Evolutionary conservation across 2,329 filamentous ascomycete species (phyloP).

Genomic region (Verticillium nonalfalfae): DNA sequence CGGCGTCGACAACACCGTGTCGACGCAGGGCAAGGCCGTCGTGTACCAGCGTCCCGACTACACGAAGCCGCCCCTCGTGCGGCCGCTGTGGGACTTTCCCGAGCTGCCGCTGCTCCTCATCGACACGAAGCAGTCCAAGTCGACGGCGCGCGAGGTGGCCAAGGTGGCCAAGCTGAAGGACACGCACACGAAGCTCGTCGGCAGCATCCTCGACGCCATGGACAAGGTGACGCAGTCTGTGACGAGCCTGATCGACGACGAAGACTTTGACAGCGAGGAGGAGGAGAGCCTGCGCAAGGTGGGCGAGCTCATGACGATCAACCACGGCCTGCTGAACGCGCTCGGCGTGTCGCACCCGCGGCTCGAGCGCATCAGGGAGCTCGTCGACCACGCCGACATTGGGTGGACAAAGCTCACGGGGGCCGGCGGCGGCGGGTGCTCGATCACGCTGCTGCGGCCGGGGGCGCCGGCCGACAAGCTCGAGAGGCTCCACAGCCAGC

Average conservation of each 20-base stretch:
- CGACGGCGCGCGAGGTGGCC: slow-evolving; percentile 75
- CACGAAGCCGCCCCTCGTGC: slow-evolving; percentile 68
- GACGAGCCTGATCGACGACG: slow-evolving; percentile 45
- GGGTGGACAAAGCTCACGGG: slow-evolving; percentile 98
- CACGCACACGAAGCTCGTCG: slow-evolving; percentile 69
- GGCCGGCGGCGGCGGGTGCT: slow-evolving; percentile 91
- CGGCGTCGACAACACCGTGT: slow-evolving; percentile 94
- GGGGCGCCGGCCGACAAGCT: slow-evolving; percentile 51
- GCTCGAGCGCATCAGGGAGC: slow-evolving; percentile 82
- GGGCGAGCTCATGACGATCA: slow-evolving; percentile 86
- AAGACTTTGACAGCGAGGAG: slow-evolving; percentile 61
- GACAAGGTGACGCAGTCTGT: slow-evolving; percentile 61
- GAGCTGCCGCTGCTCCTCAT: slow-evolving; percentile 86
- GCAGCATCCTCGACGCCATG: slow-evolving; percentile 77
- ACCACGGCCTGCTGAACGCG: slow-evolving; percentile 86
- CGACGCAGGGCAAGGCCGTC: slow-evolving; percentile 89
- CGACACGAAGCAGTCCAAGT: slow-evolving; percentile 82
- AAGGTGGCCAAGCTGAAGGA: slow-evolving; percentile 74
- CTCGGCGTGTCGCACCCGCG: slow-evolving; percentile 92
- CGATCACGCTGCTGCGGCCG: slow-evolving; percentile 81
- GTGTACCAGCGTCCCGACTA: slow-evolving; percentile 81
- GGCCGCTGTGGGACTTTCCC: slow-evolving; percentile 78
- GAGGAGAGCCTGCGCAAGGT: slow-evolving; percentile 62
- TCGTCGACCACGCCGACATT: slow-evolving; percentile 82
- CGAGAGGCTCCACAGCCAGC: slow-evolving; percentile 55